Evolutionary conservation across 768 basidiomycete species (phyloP).

Genomic region (Crassisporium funariophilum): DNA sequence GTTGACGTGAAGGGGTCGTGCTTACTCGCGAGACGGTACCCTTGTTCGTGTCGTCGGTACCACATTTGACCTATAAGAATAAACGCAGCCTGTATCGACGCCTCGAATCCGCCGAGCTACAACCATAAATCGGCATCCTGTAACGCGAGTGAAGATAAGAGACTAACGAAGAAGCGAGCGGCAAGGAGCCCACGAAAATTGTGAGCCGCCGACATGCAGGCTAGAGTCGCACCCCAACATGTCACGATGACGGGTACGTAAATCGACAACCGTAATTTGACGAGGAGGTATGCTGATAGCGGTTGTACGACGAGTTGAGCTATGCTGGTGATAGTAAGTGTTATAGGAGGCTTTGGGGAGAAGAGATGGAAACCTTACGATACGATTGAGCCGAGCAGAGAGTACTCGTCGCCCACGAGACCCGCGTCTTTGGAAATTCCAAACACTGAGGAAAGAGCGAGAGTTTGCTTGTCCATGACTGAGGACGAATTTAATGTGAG

Average conservation of each 20-base stretch:
- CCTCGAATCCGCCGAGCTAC: slow-evolving; percentile 37
- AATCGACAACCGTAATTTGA: slow-evolving; percentile 32
- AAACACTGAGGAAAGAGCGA: slow-evolving; percentile 36
- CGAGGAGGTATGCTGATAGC: slow-evolving; percentile 32
- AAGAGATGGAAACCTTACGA: slow-evolving; percentile 22
- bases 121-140: background rate
- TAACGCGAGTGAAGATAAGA: background rate
- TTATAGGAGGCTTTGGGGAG: background rate
- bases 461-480: slow-evolving; percentile 38
- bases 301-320: slow-evolving; percentile 36
- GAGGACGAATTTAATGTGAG: background rate
- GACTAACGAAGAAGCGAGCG: slow-evolving; percentile 34
- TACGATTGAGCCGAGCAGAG: slow-evolving; percentile 34
- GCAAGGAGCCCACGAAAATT: slow-evolving; percentile 32
- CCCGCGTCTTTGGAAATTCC: slow-evolving; percentile 30
- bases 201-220: slow-evolving; percentile 32
- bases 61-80: slow-evolving; percentile 35
- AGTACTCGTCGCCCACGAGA: slow-evolving; percentile 35
- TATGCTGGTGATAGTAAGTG: slow-evolving; percentile 21
- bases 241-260: slow-evolving; percentile 34
- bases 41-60: slow-evolving; percentile 39
- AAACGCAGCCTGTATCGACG: slow-evolving; percentile 32
- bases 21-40: slow-evolving; percentile 33
- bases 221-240: slow-evolving; percentile 34
- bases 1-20: background rate